phyloP scores from a whole-genome alignment of 1,139 yeast species.

The Pichia sp. region DNA sequence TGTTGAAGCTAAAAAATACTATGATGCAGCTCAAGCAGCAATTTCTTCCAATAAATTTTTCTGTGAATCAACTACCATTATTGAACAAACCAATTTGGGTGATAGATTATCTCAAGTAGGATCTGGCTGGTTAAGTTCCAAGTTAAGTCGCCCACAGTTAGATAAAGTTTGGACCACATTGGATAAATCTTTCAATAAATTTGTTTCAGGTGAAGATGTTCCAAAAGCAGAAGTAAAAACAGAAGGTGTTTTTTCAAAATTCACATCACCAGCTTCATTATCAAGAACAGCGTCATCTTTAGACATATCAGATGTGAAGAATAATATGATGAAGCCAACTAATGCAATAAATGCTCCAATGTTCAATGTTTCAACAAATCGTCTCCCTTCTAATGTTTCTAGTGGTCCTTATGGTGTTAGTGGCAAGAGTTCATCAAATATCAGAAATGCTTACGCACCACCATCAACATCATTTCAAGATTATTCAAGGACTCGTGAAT shows the following conservation, averaged over 20 bases:
- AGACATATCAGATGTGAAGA: conserved; percentile 30
- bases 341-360: neutral
- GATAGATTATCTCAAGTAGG: conserved; percentile 44
- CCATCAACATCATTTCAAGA: conserved; percentile 3
- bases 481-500: neutral
- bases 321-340: neutral
- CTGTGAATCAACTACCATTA: conserved; percentile 33
- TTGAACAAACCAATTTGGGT: conserved; percentile 37
- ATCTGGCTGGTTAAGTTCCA: conserved; percentile 28
- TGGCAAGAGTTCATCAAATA: neutral
- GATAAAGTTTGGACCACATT: conserved; percentile 86
- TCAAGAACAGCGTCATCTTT: conserved; percentile 47
- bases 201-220: conserved; percentile 81
- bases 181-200: conserved; percentile 71
- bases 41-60: conserved; percentile 41
- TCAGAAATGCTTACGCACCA: neutral
- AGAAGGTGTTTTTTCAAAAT: conserved; percentile 66
- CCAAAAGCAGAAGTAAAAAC: conserved; percentile 25
- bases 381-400: neutral
- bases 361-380: neutral
- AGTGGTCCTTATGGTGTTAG: neutral
- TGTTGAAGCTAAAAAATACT: conserved; percentile 52
- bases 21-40: conserved; percentile 41
- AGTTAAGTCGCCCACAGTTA: conserved; percentile 58
- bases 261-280: conserved; percentile 48